Conservation (phyloP, 2,329 filamentous ascomycete genomes). For the Pyricularia grisea region DNA sequence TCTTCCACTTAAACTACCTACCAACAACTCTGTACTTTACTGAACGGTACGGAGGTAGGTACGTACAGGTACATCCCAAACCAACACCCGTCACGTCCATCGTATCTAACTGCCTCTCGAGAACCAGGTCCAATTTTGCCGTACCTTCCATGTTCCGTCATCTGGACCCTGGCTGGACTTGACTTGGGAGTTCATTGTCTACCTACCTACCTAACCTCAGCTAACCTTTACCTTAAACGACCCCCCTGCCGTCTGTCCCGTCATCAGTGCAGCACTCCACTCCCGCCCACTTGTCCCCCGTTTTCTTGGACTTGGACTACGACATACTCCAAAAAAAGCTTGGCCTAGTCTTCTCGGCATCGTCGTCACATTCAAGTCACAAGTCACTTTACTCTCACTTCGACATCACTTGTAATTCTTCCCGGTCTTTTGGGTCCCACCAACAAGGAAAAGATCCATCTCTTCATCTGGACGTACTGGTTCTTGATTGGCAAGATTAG, state of each 20-base stretch:
- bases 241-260: neutral
- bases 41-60: no score
- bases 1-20: neutral
- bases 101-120: neutral
- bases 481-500: neutral
- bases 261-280: neutral
- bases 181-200: neutral
- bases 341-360: neutral
- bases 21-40: no score
- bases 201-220: neutral
- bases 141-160: neutral
- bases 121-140: neutral
- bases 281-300: neutral
- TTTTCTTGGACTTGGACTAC: neutral
- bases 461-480: neutral
- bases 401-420: neutral
- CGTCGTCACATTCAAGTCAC: neutral
- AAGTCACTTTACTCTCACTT: neutral
- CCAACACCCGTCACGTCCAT: neutral
- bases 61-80: neutral
- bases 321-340: neutral
- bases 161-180: neutral
- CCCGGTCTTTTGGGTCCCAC: neutral
- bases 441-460: neutral
- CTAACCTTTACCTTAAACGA: neutral